Evolutionary conservation across 2,329 filamentous ascomycete genomes (phyloP), one percentile per base, ranked within the genome.

Genomic region (Cylindrodendrum hubeiense): DNA sequence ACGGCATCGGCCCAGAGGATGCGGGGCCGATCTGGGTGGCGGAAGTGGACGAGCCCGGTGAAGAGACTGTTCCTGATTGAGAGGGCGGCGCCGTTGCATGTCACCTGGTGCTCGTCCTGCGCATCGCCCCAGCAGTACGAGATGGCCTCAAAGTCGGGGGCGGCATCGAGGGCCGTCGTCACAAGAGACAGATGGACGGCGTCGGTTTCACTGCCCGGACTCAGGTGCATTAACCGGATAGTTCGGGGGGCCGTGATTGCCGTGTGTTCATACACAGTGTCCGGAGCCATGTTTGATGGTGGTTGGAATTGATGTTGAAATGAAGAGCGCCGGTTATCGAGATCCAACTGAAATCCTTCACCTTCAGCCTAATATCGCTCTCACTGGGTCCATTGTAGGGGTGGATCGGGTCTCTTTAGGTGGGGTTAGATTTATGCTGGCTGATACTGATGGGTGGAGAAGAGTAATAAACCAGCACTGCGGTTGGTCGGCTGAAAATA

Each of bases 1-100:
- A 60, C 39, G 7, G 56, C 56, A 33, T 60, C 56, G 5, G 47
- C 56, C 56, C 47, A 60, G 41, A 57, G 54, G n/a, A 49, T 30
- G 15, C 54, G 39, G 15, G 15, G n/a, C 6, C 15, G 22, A 19
- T 43, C 39, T 1, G 19, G 4, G 15, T 21, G 19, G 7, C 58
- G 41, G 8, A 54, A 22, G 6, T 21, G 19, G 12, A 34, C 37
- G 2, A 60, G 47, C n/a, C 46, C 57, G 5, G 39, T 24, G 26
- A n/a, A 53, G 7, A 60, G 26, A n/a, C 37, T 60, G 17, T n/a
- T 50, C 21, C 44, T 39, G 7, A 58, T 39, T 7, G n/a, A 9
- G 28, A 58, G 24, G 5, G 13, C 19, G 17, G 12, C 22, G 7
- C 21, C 55, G 7, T 58, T 28, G 17, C 55, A 58, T 7, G n/a